Percentiles rank a stretch among this genome's conserved stretches.
Evolutionary conservation across 805 yeast genomes (phyloP).

Genomic region (Candida rishiriensis): DNA sequence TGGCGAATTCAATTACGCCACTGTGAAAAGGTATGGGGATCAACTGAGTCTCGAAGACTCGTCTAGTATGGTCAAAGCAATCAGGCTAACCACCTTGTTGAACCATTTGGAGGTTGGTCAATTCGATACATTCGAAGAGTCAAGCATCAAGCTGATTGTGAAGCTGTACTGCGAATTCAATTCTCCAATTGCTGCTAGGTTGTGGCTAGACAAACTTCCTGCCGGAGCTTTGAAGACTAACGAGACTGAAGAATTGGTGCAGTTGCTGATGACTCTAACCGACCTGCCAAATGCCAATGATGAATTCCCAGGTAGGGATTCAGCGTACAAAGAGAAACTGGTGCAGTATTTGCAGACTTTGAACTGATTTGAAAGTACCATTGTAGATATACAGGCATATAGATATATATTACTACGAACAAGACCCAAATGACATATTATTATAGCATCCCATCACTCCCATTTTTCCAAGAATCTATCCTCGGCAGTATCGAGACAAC

Average conservation of each 20-base stretch:
- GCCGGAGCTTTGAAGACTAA: background rate
- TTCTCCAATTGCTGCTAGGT: slow-evolving; percentile 23
- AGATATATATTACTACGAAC: slow-evolving; percentile 1
- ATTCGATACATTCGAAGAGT: slow-evolving; percentile 10
- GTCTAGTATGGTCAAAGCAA: slow-evolving; percentile 9
- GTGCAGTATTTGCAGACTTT: background rate
- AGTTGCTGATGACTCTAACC: background rate
- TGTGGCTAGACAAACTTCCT: slow-evolving; percentile 15
- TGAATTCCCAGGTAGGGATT: slow-evolving; percentile 7
- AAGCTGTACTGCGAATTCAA: slow-evolving; percentile 17
- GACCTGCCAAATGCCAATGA: background rate
- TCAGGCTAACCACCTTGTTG: slow-evolving; percentile 19
- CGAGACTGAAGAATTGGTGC: slow-evolving; percentile 5
- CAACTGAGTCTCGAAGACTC: background rate
- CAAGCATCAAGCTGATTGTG: slow-evolving; percentile 9
- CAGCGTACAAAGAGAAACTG: slow-evolving; percentile 3
- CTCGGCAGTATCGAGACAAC: slow-evolving; percentile 56
- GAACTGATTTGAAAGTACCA: background rate
- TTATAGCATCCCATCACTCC: background rate
- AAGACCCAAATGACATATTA: background rate
- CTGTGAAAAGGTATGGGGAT: background rate
- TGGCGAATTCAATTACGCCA: background rate
- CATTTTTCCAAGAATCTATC: slow-evolving; percentile 40
- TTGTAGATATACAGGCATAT: slow-evolving; percentile 1
- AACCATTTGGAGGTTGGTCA: slow-evolving; percentile 7